Evolutionary conservation across 2,329 filamentous ascomycete species (phyloP), one percentile per base, ranked within the genome.

Genomic region (Claviceps maximensis): DNA sequence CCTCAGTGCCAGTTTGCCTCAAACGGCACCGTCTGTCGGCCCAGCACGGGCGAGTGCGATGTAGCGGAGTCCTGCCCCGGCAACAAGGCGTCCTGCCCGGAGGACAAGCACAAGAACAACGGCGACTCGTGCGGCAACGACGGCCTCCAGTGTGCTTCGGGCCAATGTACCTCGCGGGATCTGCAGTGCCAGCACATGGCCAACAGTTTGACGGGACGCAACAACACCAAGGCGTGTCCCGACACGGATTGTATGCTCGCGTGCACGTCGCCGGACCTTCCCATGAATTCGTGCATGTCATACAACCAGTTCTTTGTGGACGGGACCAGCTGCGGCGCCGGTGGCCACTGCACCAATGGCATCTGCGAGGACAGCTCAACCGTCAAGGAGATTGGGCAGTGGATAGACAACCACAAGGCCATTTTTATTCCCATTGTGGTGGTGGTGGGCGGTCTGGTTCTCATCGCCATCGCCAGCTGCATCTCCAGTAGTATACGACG

Each of bases 301-400:
- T 79, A 94, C 71, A 84, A 87, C 65, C 89, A 96, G 65, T 93
- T 94, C 69, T 97, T 95, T 70, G 74, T 97, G 31, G 93, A 98
- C 64, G 93, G 93, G 19, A 97, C 93, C 1, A 72, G 79, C 1
- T 98, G 93, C 65, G 77, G 82, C 51, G 86, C 85, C 19, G 87
- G 88, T 52, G 93, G 93, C 7, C 76, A 73, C 53, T 98, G 93
- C 68, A 65, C 67, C 50, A 91, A 90, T 61, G 93, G 93, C 45
- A 71, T 75, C 59, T 98, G 93, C 69, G 68, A 77, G 60, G 90
- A 88, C 56, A 74, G 80, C 38, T 83, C 79, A 29, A 77, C 87
- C 2, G 75, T 76, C 60, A 83, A 82, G 57, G 83, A 89, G 69
- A 83, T 94, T 57, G 74, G 72, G 52, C 77, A 76, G 55, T 96